These are phyloP conservation scores for Chaetoscypha palmicola DNA, from an alignment of 2,329 filamentous ascomycete genomes.

Conservation along the genomic window DNA sequence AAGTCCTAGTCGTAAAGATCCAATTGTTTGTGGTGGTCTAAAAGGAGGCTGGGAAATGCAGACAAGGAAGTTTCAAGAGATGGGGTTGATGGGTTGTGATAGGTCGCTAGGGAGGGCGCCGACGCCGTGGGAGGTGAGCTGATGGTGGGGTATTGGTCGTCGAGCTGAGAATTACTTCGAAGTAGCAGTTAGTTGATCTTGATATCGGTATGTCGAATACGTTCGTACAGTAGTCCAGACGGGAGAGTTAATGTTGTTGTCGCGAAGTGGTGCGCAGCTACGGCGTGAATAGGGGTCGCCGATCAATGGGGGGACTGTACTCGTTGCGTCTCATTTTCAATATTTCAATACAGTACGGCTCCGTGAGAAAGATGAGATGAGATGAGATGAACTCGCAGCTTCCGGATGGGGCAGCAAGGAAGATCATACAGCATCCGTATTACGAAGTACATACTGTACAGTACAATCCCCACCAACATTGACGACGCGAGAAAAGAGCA, in stretches of 20 bases:
- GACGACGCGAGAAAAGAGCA: not conserved
- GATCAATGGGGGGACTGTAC: not conserved
- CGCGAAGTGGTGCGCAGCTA: no score
- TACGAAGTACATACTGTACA: no score
- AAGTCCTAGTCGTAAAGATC: no score
- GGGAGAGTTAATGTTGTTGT: no score
- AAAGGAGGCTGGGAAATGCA: not conserved
- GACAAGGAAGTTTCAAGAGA: conserved; percentile 6
- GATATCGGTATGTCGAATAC: no score
- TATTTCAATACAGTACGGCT: not conserved
- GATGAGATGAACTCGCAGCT: not conserved
- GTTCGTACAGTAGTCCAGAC: no score
- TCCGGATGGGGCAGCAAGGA: not conserved
- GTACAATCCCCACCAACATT: no score
- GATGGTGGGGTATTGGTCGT: no score
- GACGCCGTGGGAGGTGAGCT: no score
- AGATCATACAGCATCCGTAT: not conserved
- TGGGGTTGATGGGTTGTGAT: not conserved
- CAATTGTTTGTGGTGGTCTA: not conserved
- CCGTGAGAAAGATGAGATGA: not conserved
- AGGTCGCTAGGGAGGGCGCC: no score
- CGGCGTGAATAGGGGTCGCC: not conserved
- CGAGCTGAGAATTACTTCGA: no score
- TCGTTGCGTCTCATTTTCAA: not conserved
- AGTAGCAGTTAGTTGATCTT: no score